These are phyloP conservation scores for Xylaria sp. DNA, from an alignment of 2,329 filamentous ascomycete genomes.

Conservation along the genomic window DNA sequence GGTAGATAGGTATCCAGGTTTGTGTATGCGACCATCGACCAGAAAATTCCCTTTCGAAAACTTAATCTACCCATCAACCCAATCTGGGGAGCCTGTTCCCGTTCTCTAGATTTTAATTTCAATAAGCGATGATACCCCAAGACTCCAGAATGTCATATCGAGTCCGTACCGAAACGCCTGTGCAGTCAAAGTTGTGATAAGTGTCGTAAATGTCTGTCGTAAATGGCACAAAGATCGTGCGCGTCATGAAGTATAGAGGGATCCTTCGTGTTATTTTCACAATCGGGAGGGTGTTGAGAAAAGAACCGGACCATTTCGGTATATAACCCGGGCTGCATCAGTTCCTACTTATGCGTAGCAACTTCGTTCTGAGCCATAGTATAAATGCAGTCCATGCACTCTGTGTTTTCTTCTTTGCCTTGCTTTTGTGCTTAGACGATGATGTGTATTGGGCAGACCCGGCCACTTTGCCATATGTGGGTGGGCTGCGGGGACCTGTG, in stretches of 20 bases:
- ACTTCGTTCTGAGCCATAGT: conserved; percentile 66
- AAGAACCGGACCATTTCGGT: not conserved
- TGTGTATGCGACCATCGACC: not conserved
- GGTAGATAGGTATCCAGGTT: not conserved
- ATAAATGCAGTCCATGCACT: conserved; percentile 68
- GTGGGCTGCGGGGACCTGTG: conserved; percentile 40
- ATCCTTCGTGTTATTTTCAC: not conserved
- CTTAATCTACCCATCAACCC: conserved; percentile 2
- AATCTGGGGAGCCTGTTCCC: conserved; percentile 4
- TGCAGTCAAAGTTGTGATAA: conserved; percentile 22
- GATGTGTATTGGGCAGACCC: conserved; percentile 51
- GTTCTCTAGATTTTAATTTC: conserved; percentile 11
- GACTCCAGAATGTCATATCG: conserved; percentile 16
- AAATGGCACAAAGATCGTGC: conserved; percentile 2
- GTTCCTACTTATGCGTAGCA: conserved; percentile 49
- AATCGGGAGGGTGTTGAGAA: not conserved
- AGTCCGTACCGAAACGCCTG: conserved; percentile 34
- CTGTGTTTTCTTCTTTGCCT: conserved; percentile 65
- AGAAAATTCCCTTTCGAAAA: not conserved
- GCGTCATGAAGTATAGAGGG: not conserved
- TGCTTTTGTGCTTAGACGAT: conserved; percentile 48
- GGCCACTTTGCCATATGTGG: conserved; percentile 40
- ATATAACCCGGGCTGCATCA: not conserved
- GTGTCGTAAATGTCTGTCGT: conserved; percentile 20
- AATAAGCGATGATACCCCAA: conserved; percentile 1